Percentiles rank a stretch among this genome's conserved stretches.
Conservation (phyloP, 345 rosid species). For the Eucalyptus cloeziana region DNA sequence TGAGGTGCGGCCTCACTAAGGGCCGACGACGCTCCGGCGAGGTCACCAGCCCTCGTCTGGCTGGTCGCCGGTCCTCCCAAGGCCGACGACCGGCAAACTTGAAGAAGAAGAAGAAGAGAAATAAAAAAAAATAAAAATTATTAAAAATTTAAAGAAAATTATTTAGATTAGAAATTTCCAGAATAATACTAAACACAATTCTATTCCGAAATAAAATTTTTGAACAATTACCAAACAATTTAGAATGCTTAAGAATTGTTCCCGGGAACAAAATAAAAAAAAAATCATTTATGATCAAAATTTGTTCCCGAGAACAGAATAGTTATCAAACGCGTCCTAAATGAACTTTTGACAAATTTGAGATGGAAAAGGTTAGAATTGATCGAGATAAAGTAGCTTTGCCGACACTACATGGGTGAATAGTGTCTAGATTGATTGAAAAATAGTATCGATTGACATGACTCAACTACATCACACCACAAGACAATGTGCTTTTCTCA, state of each 20-base stretch:
- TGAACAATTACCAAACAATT: accelerated
- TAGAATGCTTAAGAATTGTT: too few relatives aligned
- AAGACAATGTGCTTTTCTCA: background rate
- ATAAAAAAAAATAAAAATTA: too few relatives aligned
- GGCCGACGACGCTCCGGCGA: accelerated
- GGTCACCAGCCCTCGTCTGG: accelerated
- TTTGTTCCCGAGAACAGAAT: accelerated
- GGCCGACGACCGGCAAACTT: too few relatives aligned
- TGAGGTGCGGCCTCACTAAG: accelerated
- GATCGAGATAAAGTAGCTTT: background rate
- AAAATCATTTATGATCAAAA: accelerated
- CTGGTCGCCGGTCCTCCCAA: too few relatives aligned
- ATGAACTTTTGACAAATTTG: background rate
- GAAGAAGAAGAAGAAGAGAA: too few relatives aligned
- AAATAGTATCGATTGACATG: background rate
- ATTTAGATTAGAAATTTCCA: too few relatives aligned
- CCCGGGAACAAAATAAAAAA: accelerated
- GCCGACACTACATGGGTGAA: background rate
- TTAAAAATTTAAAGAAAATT: too few relatives aligned
- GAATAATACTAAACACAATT: accelerated
- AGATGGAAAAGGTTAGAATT: too few relatives aligned
- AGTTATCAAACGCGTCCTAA: accelerated
- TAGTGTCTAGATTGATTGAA: background rate
- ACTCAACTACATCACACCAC: background rate
- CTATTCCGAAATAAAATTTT: accelerated